Conservation (phyloP, 139 green algal genomes). For the Chlorella sorokiniana region DNA sequence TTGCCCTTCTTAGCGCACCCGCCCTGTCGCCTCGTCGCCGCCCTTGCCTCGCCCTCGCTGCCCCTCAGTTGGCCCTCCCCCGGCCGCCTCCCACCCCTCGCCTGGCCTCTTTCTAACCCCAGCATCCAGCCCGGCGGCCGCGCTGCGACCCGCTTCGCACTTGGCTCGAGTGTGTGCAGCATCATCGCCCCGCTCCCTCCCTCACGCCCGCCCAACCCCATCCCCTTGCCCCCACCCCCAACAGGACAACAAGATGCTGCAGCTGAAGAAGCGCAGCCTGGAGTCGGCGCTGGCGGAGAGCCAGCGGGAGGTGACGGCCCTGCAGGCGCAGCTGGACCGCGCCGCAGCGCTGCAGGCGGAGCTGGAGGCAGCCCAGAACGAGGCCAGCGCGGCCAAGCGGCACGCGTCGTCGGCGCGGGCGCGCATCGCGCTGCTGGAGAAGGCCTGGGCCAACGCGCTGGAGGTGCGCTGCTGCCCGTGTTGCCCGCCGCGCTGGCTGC, state of each 20-base stretch:
- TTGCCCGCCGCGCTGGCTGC: too few relatives aligned
- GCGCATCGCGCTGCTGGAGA: conserved; percentile 18
- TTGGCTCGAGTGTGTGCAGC: too few relatives aligned
- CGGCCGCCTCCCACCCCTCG: too few relatives aligned
- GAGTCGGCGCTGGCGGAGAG: background rate
- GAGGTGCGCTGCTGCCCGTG: background rate
- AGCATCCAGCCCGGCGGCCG: too few relatives aligned
- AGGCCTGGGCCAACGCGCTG: conserved; percentile 11
- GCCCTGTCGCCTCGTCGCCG: background rate
- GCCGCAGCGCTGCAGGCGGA: background rate
- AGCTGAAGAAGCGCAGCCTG: conserved; percentile 5
- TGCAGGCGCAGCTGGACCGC: background rate
- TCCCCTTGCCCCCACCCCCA: background rate
- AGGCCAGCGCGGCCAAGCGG: conserved; percentile 1
- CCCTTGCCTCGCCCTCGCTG: too few relatives aligned
- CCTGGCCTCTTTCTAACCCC: too few relatives aligned
- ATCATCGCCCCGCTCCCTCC: background rate
- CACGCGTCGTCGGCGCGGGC: background rate
- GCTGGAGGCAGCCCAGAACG: conserved; percentile 22
- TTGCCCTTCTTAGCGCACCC: too few relatives aligned
- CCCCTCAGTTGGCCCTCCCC: too few relatives aligned
- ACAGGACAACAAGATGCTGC: background rate
- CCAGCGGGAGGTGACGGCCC: background rate
- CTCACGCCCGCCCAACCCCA: background rate
- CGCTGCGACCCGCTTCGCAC: too few relatives aligned